Evolutionary conservation across 495 filamentous ascomycete genomes (phyloP).

Genomic region (Parachaetomium inaequale): DNA sequence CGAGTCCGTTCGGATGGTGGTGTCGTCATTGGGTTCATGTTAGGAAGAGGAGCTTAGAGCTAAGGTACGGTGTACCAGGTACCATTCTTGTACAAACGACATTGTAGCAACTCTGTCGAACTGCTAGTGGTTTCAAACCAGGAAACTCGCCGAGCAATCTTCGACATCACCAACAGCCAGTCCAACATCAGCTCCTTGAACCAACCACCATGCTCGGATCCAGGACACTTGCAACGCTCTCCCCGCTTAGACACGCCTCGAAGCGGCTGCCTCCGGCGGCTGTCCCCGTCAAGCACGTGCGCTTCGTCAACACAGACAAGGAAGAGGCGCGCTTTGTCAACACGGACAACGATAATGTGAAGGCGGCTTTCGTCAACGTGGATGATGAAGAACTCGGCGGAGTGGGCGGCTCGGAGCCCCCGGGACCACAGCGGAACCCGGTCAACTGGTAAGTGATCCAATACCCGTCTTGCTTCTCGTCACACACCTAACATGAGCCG

Average conservation of each 20-base stretch:
- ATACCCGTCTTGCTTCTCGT: not conserved
- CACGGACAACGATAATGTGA: conserved; percentile 11
- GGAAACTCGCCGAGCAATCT: not conserved
- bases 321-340: conserved; percentile 15
- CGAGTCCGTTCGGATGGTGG: not conserved
- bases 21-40: no score
- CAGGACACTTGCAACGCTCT: not conserved
- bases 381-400: conserved; percentile 12
- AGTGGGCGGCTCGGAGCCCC: conserved; percentile 10
- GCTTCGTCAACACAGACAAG: conserved; percentile 10
- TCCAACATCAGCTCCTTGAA: not conserved
- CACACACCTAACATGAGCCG: not conserved
- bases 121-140: no score
- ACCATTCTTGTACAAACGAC: no score
- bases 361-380: conserved; percentile 13
- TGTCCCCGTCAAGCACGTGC: conserved; percentile 2
- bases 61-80: no score
- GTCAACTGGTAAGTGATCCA: conserved; percentile 4
- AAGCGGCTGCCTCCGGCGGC: not conserved
- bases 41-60: no score
- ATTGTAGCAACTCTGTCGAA: no score
- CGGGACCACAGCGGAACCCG: conserved; percentile 1
- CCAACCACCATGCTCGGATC: not conserved
- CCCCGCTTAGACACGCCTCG: not conserved
- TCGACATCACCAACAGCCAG: not conserved